Evolutionary conservation across 495 filamentous ascomycete species (phyloP), one percentile per base, ranked within the genome.

Genomic region (Barbatosphaeria neglecta): DNA sequence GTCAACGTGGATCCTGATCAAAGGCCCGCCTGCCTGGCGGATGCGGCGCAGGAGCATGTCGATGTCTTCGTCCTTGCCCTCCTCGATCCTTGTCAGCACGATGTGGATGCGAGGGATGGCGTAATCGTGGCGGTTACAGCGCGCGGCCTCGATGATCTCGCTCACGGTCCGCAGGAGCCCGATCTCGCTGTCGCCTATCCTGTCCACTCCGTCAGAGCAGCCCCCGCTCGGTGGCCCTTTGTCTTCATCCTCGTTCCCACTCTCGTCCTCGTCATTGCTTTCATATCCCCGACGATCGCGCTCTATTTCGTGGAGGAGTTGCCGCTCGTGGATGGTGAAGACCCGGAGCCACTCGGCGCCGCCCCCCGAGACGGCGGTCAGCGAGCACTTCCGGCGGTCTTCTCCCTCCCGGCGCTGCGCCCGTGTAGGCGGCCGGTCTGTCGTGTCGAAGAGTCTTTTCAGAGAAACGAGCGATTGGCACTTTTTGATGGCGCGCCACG

Each of bases 301-400:
- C 5, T 33, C 47, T 33, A 49, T 49, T 20, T 44, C 19, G 11
- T 18, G 41, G 22, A 44, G 27, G 19, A 43, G 20, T 8, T 33
- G 22, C n/a, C 39, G 23, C 33, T 49, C 40, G 11, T 22, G 7
- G 1, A 23, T 38, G n/a, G 33, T 28, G 15, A 49, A 20, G 41
- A 49, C 17, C 3, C 47, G 19, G 2, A 49, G 31, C 47, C 47
- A 49, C 31, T 49, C 47, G 15, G 31, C 19, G 19, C 47, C 47
- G 33, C 43, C 41, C 1, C 44, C 47, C 15, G 40, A 31, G 1
- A 49, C 40, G 2, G 41, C 47, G 24, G 44, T 22, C 31, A 6
- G 20, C 6, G 39, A 19, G 5, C 39, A 2, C 20, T 25, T 9
- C 11, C 2, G 7, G 4, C 6, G 39, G 13, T 15, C 9, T 6